Evolutionary conservation across 2,329 filamentous ascomycete species (phyloP).

Genomic region (Pezicula neosporulosa): DNA sequence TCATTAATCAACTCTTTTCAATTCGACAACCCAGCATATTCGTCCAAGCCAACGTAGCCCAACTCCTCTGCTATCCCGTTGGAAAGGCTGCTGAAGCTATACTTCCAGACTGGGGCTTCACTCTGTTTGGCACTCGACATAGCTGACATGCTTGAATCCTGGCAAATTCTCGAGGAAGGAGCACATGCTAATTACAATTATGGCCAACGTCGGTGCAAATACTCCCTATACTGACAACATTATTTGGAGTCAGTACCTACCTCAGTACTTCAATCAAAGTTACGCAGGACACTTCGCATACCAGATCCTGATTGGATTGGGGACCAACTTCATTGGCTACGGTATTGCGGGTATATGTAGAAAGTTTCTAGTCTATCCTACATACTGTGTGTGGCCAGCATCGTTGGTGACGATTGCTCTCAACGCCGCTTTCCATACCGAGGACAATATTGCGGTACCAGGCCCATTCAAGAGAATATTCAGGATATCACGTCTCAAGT

Average conservation of each 20-base stretch:
- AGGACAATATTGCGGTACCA: conserved; percentile 19
- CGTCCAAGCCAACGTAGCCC: conserved; percentile 15
- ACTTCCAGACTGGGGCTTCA: conserved; percentile 49
- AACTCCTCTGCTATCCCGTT: conserved; percentile 31
- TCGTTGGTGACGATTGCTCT: conserved; percentile 44
- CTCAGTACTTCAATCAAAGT: conserved; percentile 46
- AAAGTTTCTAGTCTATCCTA: conserved; percentile 48
- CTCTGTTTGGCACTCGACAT: conserved; percentile 34
- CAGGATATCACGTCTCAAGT: conserved; percentile 39
- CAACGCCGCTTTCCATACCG: conserved; percentile 42
- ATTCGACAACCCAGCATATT: conserved; percentile 15
- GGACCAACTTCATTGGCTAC: conserved; percentile 53
- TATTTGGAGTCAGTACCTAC: conserved; percentile 46
- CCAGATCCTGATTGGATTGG: conserved; percentile 45
- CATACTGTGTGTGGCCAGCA: conserved; percentile 49
- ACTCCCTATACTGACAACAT: conserved; percentile 47
- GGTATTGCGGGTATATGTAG: conserved; percentile 48
- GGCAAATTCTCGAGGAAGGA: conserved; percentile 64
- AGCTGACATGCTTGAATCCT: conserved; percentile 52
- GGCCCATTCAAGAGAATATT: conserved; percentile 39
- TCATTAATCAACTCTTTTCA: conserved; percentile 16
- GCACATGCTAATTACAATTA: conserved; percentile 62
- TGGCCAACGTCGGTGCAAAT: conserved; percentile 45
- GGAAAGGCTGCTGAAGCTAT: conserved; percentile 52
- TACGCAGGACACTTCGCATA: conserved; percentile 46